Conservation (phyloP, 2,329 filamentous ascomycete species). For the Cyphellophora attinorum region DNA sequence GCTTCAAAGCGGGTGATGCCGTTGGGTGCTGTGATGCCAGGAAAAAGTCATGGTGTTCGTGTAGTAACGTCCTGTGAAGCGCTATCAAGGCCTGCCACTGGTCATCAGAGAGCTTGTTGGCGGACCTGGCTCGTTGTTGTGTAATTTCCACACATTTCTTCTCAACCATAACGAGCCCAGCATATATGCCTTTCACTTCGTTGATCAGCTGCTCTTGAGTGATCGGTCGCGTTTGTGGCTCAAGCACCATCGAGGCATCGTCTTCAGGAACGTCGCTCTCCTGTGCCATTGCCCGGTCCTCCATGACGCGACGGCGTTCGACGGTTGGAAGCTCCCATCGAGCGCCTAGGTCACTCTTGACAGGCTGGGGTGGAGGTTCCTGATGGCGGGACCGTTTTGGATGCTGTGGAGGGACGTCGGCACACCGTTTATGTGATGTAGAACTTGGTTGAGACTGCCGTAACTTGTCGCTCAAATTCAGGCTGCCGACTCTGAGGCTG, state of each 20-base stretch:
- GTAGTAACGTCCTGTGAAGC: conserved; percentile 67
- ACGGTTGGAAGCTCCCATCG: too few relatives aligned
- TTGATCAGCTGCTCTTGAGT: conserved; percentile 68
- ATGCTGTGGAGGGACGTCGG: too few relatives aligned
- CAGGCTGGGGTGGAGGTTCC: too few relatives aligned
- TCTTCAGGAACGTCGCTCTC: background rate
- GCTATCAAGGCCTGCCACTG: conserved; percentile 81
- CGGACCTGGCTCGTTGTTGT: background rate
- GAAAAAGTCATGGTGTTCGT: conserved; percentile 82
- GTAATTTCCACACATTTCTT: conserved; percentile 79
- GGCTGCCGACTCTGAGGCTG: too few relatives aligned
- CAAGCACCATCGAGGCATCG: conserved; percentile 21
- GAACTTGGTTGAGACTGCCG: too few relatives aligned
- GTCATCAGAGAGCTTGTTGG: conserved; percentile 47
- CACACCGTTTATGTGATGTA: too few relatives aligned
- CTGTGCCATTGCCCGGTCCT: too few relatives aligned
- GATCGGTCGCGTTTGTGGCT: conserved; percentile 59
- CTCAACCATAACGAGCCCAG: conserved; percentile 48
- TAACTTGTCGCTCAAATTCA: too few relatives aligned
- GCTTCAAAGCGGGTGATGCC: conserved; percentile 56
- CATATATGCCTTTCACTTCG: conserved; percentile 61
- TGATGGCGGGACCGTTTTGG: too few relatives aligned
- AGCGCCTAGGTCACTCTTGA: too few relatives aligned
- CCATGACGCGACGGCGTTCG: too few relatives aligned
- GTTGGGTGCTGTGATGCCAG: conserved; percentile 79